Percentiles rank a stretch among this genome's conserved stretches.
phyloP scores from a whole-genome alignment of 768 basidiomycete genomes.

The Podaxis sp. region DNA sequence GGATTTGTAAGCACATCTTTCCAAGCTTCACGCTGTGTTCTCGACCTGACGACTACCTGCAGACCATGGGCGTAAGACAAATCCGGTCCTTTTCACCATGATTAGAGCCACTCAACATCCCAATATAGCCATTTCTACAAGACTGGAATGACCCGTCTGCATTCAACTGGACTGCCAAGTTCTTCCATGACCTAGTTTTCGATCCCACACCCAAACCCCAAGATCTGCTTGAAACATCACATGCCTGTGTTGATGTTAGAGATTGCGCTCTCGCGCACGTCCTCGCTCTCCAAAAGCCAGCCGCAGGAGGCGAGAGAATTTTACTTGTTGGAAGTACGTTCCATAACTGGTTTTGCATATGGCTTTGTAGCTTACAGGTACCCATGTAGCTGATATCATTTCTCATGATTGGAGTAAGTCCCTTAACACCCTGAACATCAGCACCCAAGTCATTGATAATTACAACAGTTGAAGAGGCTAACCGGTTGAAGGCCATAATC shows the following conservation, averaged over 20 bases:
- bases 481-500: neutral
- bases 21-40: neutral
- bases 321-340: slow-evolving; percentile 4
- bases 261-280: slow-evolving; percentile 12
- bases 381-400: neutral
- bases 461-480: slow-evolving; percentile 9
- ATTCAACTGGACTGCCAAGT: slow-evolving; percentile 7
- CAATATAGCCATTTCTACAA: slow-evolving; percentile 6
- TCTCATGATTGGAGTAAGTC: slow-evolving; percentile 11
- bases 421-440: neutral
- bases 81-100: neutral
- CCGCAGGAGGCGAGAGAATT: slow-evolving; percentile 15
- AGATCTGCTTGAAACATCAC: neutral
- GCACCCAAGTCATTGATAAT: neutral
- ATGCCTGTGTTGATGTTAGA: slow-evolving; percentile 11
- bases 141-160: slow-evolving; percentile 10
- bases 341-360: neutral
- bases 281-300: slow-evolving; percentile 8
- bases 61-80: slow-evolving; percentile 9
- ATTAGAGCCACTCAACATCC: neutral
- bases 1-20: slow-evolving; percentile 1
- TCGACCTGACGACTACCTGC: neutral
- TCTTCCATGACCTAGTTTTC: slow-evolving; percentile 10
- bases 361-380: neutral
- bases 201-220: neutral